Base-by-base conservation (phyloP, 2,329 filamentous ascomycete genomes). In the Fusarium sp. region DNA sequence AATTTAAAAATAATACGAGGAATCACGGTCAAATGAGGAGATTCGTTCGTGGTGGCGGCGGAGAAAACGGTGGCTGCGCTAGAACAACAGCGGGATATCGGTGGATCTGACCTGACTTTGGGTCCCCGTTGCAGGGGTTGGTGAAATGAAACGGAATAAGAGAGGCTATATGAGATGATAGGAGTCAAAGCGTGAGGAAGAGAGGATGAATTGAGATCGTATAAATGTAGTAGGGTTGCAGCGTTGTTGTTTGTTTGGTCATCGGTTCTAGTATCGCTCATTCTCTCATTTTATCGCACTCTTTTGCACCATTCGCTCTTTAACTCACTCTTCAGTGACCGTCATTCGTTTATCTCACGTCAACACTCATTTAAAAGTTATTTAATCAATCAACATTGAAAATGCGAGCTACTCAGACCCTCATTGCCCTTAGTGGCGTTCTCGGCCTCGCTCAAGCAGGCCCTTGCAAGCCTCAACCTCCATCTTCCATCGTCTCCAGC, bases 1-100 rank as follows among this genome's bases (percentile, higher is more conserved):
- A 56, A 22, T 44, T 33, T 33, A 55, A 44, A 12, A 27, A 8
- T 5, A 35, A 58, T 53, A 58, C 55, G 55, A 58, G 41, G 20
- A 7, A 8, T 22, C 33, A 39, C 27, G 14, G 15, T 9, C 25
- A 20, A 36, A 27, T 27, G 20, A 4, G 36, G n/a, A 25, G n/a
- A 36, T 25, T 36, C 33, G 14, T 38, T 22, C 5, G 29, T 13
- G 33, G 20, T 27, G 20, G 47, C 15, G 22, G 39, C 15, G 35
- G 35, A 11, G 31, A 36, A 57, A 57, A 58, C 55, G 44, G 55
- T 58, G 55, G 47, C 55, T 50, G 44, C 55, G 44, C 55, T 58
- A 52, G 35, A 58, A 58, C 35, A 58, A 39, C 33, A 31, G 35
- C 33, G 44, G 25, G 44, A 53, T n/a, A 13, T 29, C 14, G 25